Conservation (phyloP, 192 early-diverging fungal genomes). For the Chytriomyces confervae region DNA sequence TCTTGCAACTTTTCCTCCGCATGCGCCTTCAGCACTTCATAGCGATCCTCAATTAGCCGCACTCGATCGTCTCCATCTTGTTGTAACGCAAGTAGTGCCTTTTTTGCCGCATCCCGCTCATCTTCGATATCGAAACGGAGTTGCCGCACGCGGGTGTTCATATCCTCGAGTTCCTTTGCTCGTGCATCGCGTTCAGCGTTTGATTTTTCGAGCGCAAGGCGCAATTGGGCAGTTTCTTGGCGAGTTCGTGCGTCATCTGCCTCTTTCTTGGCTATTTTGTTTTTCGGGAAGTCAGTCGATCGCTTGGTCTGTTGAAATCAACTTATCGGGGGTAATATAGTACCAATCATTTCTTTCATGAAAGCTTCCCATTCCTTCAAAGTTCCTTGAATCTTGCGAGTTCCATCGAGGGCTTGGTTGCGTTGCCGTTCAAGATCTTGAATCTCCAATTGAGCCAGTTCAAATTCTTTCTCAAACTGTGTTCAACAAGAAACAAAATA, state of each 20-base stretch:
- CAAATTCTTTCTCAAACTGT: constrained; percentile 56
- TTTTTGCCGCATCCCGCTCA: constrained; percentile 34
- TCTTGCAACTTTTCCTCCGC: constrained; percentile 51
- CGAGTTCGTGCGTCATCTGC: constrained; percentile 9
- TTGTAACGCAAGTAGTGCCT: constrained; percentile 1
- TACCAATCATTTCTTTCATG: constrained; percentile 47
- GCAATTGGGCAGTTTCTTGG: neutral
- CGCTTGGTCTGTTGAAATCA: no score
- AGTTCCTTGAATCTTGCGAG: constrained; percentile 32
- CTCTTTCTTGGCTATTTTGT: constrained; percentile 31
- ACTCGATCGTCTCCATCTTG: constrained; percentile 25
- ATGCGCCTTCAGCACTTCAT: constrained; percentile 39
- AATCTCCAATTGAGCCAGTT: constrained; percentile 45
- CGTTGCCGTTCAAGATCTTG: constrained; percentile 34
- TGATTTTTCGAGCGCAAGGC: constrained; percentile 20
- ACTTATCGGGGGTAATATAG: no score
- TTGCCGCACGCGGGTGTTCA: constrained; percentile 38
- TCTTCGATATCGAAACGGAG: constrained; percentile 41
- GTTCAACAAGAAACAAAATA: constrained; percentile 6
- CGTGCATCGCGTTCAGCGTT: constrained; percentile 14
- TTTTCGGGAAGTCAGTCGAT: no score
- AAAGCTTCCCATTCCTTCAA: constrained; percentile 43
- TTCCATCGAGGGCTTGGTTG: constrained; percentile 16
- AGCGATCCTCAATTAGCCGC: constrained; percentile 22
- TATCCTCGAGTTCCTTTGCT: constrained; percentile 19